phyloP scores from a whole-genome alignment of 106 monocot genomes.

The Triglochin maritima region DNA sequence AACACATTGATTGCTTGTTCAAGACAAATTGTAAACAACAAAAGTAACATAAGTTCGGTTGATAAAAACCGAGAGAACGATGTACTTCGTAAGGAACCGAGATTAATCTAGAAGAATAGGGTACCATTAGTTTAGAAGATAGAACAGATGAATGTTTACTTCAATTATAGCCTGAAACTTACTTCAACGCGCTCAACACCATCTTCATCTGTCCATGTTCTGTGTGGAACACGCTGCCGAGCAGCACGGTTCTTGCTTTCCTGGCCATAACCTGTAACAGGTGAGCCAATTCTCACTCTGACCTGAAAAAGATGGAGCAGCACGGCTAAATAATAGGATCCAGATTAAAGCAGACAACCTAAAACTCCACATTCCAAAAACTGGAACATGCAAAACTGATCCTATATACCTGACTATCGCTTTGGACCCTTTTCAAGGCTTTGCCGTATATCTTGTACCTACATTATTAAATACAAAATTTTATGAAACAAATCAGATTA shows the following conservation, averaged over 20 bases:
- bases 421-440: conserved; percentile 85
- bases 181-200: conserved; percentile 97
- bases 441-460: conserved; percentile 99
- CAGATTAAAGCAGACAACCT: not conserved
- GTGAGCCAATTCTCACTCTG: conserved; percentile 85
- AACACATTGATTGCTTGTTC: too few relatives aligned
- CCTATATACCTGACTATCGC: conserved; percentile 69
- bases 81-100: too few relatives aligned
- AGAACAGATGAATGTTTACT: too few relatives aligned
- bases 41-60: too few relatives aligned
- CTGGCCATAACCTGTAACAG: conserved; percentile 92
- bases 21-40: too few relatives aligned
- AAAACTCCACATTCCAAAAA: not conserved
- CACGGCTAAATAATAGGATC: not conserved
- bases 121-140: too few relatives aligned
- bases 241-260: conserved; percentile 97
- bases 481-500: not conserved
- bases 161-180: not conserved
- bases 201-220: conserved; percentile 90
- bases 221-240: conserved; percentile 72
- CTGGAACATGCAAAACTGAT: not conserved
- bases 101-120: too few relatives aligned
- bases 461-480: conserved; percentile 5
- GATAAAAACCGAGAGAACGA: too few relatives aligned
- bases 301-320: conserved; percentile 34